Percentiles rank a stretch among this genome's conserved stretches.
phyloP scores from a whole-genome alignment of 2,329 filamentous ascomycete genomes.

The Colletotrichum coccodes region DNA sequence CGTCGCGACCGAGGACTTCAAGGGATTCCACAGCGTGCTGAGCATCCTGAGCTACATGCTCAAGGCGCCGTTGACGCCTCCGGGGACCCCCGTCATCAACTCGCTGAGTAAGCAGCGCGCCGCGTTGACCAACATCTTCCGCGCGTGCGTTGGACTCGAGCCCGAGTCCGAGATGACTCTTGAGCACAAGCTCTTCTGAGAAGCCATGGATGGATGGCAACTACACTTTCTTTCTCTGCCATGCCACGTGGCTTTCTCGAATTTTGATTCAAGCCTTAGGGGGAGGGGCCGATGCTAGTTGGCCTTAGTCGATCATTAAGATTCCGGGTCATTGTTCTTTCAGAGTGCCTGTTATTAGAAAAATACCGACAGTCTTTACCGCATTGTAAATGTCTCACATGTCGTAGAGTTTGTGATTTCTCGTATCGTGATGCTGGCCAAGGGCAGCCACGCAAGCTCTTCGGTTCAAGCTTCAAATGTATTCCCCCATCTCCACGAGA shows the following conservation, averaged over 20 bases:
- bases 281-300: too few species aligned
- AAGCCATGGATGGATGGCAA: not conserved
- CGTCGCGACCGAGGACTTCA: conserved; percentile 73
- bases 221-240: not conserved
- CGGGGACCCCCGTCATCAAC: conserved; percentile 95
- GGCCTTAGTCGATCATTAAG: conserved; percentile 1
- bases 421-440: not conserved
- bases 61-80: conserved; percentile 91
- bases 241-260: conserved; percentile 8
- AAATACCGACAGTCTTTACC: conserved; percentile 28
- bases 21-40: conserved; percentile 95
- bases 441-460: conserved; percentile 3
- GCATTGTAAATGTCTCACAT: conserved; percentile 16
- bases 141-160: conserved; percentile 94
- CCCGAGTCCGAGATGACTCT: conserved; percentile 99
- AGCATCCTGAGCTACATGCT: conserved; percentile 99
- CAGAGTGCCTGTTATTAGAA: conserved; percentile 1
- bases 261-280: too few species aligned
- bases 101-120: conserved; percentile 94
- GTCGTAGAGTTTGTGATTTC: conserved; percentile 16
- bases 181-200: conserved; percentile 94
- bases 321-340: not conserved
- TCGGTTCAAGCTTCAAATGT: not conserved
- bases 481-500: not conserved
- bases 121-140: conserved; percentile 97